These are phyloP conservation scores for Pyrenula massariospora DNA, from an alignment of 495 filamentous ascomycete species.

Conservation along the genomic window DNA sequence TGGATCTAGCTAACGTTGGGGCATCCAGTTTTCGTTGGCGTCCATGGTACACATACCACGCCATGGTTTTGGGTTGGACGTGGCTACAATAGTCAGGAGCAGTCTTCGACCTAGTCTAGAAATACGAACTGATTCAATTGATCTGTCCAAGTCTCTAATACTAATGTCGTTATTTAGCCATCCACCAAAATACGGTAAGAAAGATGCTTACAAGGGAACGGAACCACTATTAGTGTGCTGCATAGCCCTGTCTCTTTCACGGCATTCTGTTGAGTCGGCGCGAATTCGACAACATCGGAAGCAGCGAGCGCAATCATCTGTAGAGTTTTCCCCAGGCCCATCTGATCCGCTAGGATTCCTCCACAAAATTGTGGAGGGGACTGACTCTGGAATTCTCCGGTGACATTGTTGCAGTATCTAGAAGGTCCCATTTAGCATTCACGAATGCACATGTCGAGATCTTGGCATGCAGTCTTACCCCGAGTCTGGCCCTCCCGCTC, in stretches of 20 bases:
- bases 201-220: not conserved
- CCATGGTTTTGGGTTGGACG: not conserved
- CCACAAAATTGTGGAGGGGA: not conserved
- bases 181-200: no score
- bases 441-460: no score
- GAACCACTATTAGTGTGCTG: not conserved
- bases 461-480: no score
- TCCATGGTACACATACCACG: not conserved
- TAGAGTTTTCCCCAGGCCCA: constrained; percentile 13
- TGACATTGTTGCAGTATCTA: not conserved
- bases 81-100: not conserved
- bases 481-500: no score
- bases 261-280: not conserved
- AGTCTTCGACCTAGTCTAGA: not conserved
- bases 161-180: no score
- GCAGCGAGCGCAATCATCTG: constrained; percentile 9
- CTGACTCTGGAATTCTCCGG: not conserved
- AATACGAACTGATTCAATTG: not conserved
- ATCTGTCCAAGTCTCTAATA: not conserved
- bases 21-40: not conserved
- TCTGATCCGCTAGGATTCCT: constrained; percentile 9
- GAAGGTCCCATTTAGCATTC: no score
- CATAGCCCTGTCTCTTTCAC: not conserved
- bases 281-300: constrained; percentile 1
- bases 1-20: constrained; percentile 22